Base-by-base conservation (phyloP, 83 land plant genomes). In the Diphasiastrum complanatum region DNA sequence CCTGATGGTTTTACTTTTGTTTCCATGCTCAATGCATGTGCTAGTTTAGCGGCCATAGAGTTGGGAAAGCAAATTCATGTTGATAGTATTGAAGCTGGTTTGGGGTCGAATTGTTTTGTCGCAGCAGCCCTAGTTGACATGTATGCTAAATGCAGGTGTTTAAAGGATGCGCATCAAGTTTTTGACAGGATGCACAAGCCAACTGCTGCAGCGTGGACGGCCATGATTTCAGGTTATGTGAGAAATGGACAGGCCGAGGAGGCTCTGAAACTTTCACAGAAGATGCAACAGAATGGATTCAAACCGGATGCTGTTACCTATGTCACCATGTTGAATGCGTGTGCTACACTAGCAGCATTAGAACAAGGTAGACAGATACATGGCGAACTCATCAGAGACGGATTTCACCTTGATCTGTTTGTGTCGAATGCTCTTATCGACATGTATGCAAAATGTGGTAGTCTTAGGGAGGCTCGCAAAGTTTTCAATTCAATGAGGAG, bases 131-230 rank as follows among this genome's bases (percentile, higher is more conserved):
- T 41, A 14, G 18, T 41, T 41, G 45, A 41, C n/a, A 41, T 41
- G 45, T 41, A 41, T 41, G 12, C 45, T 14, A 18, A 14, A 41
- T 41, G 45, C n/a, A 18, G 45, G n/a, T 0, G 18, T 14, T 0
- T 41, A 18, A 14, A 14, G 12, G 18, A 18, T 14, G 45, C 45
- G 0, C 45, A 18, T 41, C n/a, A 41, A 41, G 45, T 41, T 14
- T 41, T 41, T 41, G 45, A 41, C n/a, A 41, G 45, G 45, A 41
- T 41, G 45, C 45, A 14, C 45, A 41, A 14, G 45, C n/a, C 45
- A 14, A 41, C 12, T 18, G 18, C n/a, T 1, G 45, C 12, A 14
- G 12, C 45, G 12, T 41, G 45, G 45, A 41, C 12, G 12, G 18
- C n/a, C 12, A 41, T 41, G 45, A 14, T 41, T 41, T 14, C 45